Conservation (phyloP, 495 filamentous ascomycete genomes). For the Penicillium waksmanii region DNA sequence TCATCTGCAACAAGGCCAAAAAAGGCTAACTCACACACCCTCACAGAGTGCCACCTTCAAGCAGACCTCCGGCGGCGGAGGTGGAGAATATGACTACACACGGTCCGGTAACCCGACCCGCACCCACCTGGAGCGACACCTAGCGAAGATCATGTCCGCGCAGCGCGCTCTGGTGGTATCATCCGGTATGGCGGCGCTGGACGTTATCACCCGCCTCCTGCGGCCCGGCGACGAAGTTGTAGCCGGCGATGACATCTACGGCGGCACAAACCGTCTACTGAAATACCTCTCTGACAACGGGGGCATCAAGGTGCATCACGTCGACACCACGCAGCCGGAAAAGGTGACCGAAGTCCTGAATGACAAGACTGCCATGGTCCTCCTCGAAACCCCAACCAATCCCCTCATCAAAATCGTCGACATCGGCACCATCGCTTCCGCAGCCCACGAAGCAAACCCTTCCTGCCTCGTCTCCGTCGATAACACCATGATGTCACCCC, state of each 20-base stretch:
- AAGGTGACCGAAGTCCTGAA: slow-evolving; percentile 68
- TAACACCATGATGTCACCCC: slow-evolving; percentile 97
- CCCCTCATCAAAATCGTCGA: slow-evolving; percentile 98
- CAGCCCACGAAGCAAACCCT: slow-evolving; percentile 78
- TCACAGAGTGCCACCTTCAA: slow-evolving; percentile 92
- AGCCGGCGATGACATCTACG: slow-evolving; percentile 95
- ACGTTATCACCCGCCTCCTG: slow-evolving; percentile 93
- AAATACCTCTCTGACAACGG: slow-evolving; percentile 86
- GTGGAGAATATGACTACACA: slow-evolving; percentile 94
- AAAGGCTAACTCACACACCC: slow-evolving; percentile 9
- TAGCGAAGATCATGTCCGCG: slow-evolving; percentile 98
- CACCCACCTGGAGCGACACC: slow-evolving; percentile 92
- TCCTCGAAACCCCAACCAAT: slow-evolving; percentile 96
- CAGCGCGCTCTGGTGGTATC: slow-evolving; percentile 88
- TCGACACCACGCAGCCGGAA: slow-evolving; percentile 82
- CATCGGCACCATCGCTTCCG: slow-evolving; percentile 73
- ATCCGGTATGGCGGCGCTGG: slow-evolving; percentile 95
- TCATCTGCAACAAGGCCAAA: neutral
- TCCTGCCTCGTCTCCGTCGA: slow-evolving; percentile 87
- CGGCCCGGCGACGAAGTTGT: slow-evolving; percentile 96
- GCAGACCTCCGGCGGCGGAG: slow-evolving; percentile 78
- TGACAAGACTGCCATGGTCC: slow-evolving; percentile 88
- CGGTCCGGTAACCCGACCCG: slow-evolving; percentile 95
- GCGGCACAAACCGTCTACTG: slow-evolving; percentile 90
- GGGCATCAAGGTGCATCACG: slow-evolving; percentile 92